Conservation (phyloP, 371 early-diverging fungal species). For the Zychaea mexicana region DNA sequence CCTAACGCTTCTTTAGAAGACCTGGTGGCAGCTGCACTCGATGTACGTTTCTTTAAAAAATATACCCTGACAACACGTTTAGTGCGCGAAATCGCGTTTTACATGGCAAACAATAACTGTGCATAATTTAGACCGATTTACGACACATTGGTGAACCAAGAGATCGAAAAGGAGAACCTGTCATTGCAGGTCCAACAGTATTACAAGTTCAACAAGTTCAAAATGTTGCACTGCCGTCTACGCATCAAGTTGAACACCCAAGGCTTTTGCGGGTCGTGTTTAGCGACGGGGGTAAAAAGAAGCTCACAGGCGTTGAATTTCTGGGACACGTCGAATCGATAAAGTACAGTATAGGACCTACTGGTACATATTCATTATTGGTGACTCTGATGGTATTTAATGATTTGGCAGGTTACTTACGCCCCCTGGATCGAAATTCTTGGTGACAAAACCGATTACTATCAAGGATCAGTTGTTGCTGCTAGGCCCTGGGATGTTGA, state of each 20-base stretch:
- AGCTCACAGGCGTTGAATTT: constrained; percentile 36
- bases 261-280: constrained; percentile 32
- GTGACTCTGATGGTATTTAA: no score
- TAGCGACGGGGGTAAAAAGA: constrained; percentile 44
- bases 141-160: constrained; percentile 27
- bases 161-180: background rate
- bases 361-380: background rate
- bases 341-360: constrained; percentile 19
- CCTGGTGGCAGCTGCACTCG: constrained; percentile 28
- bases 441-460: constrained; percentile 35
- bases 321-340: constrained; percentile 36
- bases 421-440: constrained; percentile 45
- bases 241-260: constrained; percentile 39
- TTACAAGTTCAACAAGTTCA: constrained; percentile 39
- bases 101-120: background rate
- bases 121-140: constrained; percentile 33
- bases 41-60: constrained; percentile 26
- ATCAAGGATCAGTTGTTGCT: constrained; percentile 35
- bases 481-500: constrained; percentile 36
- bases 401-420: constrained; percentile 36
- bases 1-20: constrained; percentile 24
- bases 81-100: no score
- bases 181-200: constrained; percentile 29
- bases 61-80: background rate
- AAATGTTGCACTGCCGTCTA: constrained; percentile 37